phyloP scores from a whole-genome alignment of 2,329 filamentous ascomycete species.

The Fusarium torulosum region DNA sequence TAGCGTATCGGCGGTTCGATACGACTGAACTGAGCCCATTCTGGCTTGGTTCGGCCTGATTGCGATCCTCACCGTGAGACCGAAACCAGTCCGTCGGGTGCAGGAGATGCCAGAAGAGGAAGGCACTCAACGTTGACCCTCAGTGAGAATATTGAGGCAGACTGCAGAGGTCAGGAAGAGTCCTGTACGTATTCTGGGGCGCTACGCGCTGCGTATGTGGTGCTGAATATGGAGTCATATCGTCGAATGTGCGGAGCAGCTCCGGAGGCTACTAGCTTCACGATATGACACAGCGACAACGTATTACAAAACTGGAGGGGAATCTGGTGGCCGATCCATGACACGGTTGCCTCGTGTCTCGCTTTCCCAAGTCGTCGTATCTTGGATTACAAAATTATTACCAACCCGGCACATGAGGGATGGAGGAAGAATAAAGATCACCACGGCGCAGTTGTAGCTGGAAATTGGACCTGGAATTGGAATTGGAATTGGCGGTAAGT shows the following conservation, averaged over 20 bases:
- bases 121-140: conserved; percentile 9
- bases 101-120: conserved; percentile 25
- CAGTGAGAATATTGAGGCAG: neutral
- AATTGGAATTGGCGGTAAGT: conserved; percentile 5
- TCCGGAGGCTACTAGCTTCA: neutral
- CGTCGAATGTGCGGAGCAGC: conserved; percentile 21
- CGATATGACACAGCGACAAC: conserved; percentile 1
- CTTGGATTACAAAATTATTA: conserved; percentile 31
- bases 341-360: neutral
- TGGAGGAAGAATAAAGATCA: neutral
- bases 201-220: conserved; percentile 6
- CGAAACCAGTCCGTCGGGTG: conserved; percentile 36
- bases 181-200: neutral
- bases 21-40: conserved; percentile 30
- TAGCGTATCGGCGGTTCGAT: conserved; percentile 30
- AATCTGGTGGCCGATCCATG: neutral
- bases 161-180: neutral
- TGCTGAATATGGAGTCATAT: conserved; percentile 34
- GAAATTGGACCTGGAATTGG: neutral
- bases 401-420: conserved; percentile 30
- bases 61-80: conserved; percentile 13
- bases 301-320: conserved; percentile 12
- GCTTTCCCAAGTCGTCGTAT: neutral
- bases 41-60: conserved; percentile 33
- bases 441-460: neutral